A percentile compares a stretch with the other conserved stretches of the same genome.
phyloP scores from a whole-genome alignment of 2,329 filamentous ascomycete species.

The Rhynchosporium agropyri region DNA sequence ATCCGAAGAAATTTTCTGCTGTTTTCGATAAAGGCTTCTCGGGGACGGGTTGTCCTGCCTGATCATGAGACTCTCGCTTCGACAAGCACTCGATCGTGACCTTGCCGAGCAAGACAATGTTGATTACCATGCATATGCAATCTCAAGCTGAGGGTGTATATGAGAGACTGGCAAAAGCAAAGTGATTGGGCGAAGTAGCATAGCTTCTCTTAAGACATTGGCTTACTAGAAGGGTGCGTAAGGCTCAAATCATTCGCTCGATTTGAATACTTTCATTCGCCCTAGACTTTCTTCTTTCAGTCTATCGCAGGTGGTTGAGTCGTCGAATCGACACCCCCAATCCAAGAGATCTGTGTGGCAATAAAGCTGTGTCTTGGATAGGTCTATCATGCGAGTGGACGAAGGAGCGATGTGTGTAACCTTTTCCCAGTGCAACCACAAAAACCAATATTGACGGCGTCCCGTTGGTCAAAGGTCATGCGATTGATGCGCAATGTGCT shows the following conservation, averaged over 20 bases:
- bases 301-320: no score
- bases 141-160: neutral
- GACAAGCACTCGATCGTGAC: neutral
- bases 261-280: no score
- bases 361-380: neutral
- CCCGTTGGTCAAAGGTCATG: constrained; percentile 1
- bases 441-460: neutral
- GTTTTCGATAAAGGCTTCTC: no score
- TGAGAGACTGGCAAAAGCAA: neutral
- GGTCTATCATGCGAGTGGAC: neutral
- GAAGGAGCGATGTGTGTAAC: neutral
- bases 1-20: no score
- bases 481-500: neutral
- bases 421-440: neutral
- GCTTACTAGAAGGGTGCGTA: no score
- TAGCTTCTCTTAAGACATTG: neutral
- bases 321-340: neutral
- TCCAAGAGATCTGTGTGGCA: neutral
- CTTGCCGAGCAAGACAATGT: neutral
- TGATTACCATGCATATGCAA: neutral
- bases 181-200: neutral
- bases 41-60: neutral
- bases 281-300: no score
- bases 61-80: neutral
- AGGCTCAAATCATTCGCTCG: no score